These are phyloP conservation scores for Ramularia collo-cygni DNA, from an alignment of 2,329 filamentous ascomycete species.

Conservation along the genomic window DNA sequence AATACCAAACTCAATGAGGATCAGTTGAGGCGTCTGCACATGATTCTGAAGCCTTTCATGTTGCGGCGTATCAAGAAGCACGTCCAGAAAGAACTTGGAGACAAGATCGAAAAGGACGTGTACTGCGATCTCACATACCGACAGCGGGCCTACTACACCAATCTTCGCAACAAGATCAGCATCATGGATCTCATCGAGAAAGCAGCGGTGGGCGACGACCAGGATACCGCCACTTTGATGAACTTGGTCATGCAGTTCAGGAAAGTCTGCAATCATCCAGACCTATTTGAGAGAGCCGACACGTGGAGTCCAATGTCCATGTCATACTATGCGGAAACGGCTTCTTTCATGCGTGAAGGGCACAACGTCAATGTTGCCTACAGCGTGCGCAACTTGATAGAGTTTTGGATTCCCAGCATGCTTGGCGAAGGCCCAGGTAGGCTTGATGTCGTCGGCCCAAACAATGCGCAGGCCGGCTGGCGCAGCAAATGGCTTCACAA, in stretches of 20 bases:
- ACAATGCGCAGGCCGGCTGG: conserved; percentile 74
- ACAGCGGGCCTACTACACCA: conserved; percentile 87
- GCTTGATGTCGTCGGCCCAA: conserved; percentile 63
- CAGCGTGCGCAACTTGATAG: conserved; percentile 77
- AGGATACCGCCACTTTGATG: conserved; percentile 94
- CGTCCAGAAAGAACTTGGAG: conserved; percentile 95
- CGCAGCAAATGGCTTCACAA: conserved; percentile 67
- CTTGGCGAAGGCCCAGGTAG: conserved; percentile 77
- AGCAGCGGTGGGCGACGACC: conserved; percentile 85
- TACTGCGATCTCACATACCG: conserved; percentile 97
- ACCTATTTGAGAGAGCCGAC: conserved; percentile 91
- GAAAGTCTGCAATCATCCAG: conserved; percentile 98
- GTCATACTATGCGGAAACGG: conserved; percentile 87
- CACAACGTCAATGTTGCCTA: conserved; percentile 73
- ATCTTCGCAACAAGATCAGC: conserved; percentile 92
- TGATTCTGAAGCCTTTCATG: conserved; percentile 99
- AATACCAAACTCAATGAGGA: conserved; percentile 99
- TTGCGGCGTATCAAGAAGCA: conserved; percentile 99
- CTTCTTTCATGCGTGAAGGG: conserved; percentile 88
- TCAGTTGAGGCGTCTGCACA: conserved; percentile 90
- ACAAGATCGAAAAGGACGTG: conserved; percentile 95
- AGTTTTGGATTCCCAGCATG: conserved; percentile 73
- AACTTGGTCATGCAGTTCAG: conserved; percentile 99
- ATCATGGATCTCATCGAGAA: conserved; percentile 99
- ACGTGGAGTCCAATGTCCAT: conserved; percentile 79